A percentile compares a stretch with the other conserved stretches of the same genome.
phyloP scores from a whole-genome alignment of 345 rosid species.

The Corchorus capsularis region DNA sequence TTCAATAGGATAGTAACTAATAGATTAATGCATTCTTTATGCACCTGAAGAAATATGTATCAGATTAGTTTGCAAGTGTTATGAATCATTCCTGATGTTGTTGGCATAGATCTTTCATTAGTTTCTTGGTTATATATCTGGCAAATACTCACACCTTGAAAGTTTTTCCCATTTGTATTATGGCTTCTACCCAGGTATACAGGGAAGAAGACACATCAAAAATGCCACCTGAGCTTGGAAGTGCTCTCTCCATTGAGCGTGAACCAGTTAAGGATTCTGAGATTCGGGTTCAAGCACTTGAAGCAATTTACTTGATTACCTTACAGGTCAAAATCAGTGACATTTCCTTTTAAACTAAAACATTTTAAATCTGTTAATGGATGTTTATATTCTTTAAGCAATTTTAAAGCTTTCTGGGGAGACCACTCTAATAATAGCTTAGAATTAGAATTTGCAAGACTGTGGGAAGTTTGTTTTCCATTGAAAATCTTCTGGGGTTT shows the following conservation, averaged over 20 bases:
- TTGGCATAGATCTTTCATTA: not conserved
- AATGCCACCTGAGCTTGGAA: conserved; percentile 89
- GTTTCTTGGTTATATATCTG: not conserved
- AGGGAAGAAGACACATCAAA: conserved; percentile 62
- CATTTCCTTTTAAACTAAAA: not conserved
- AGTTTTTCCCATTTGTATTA: conserved; percentile 9
- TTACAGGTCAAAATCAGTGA: conserved; percentile 50
- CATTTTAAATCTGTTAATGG: not conserved
- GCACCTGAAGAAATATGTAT: not conserved
- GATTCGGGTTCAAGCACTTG: conserved; percentile 76
- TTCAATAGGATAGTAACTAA: conserved; percentile 9
- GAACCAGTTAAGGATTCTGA: conserved; percentile 81
- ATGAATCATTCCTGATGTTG: conserved; percentile 5
- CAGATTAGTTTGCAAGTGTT: not conserved
- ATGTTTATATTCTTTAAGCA: not conserved
- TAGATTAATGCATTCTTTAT: not conserved
- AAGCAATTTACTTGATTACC: conserved; percentile 80
- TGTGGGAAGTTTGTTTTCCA: not conserved
- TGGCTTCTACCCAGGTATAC: conserved; percentile 47
- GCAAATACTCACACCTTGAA: not conserved
- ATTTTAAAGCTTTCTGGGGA: not conserved
- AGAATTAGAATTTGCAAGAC: not conserved
- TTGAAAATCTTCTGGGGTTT: not conserved
- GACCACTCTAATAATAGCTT: not conserved
- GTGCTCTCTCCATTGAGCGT: conserved; percentile 87